Evolutionary conservation across 78 protist species (phyloP), one percentile per base, ranked within the genome.

Genomic region (Acrasis kona): DNA sequence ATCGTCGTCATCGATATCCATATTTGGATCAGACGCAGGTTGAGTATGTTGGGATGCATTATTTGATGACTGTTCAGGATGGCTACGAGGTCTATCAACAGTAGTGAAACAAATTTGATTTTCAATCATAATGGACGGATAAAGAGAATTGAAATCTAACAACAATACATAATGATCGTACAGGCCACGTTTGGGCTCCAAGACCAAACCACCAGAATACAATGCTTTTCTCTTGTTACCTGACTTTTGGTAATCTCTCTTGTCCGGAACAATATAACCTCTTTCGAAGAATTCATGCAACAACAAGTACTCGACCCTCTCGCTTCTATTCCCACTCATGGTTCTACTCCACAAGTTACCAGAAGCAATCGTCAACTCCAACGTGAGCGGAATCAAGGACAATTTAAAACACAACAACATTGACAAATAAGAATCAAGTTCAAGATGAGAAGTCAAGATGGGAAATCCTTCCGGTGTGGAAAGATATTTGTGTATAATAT

Each of bases 121-220:
- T 82, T 96, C 99, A 64, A 81, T 94, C 71, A 98, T 96, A 76
- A 98, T 89, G 27, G 98, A 90, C 65, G 99, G 99, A 77, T 98
- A 98, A 39, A 98, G 92, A 35, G 97, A 92, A 88, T 96, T 96
- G 96, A 98, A 98, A 76, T 98, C 99, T 39, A 98, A 89, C 39
- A 98, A 77, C 40, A 98, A 86, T 8, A 96, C 88, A 82, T 58
- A 90, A 31, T 84, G 77, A 79, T 90, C 95, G 83, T 98, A 96
- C 41, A 91, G 80, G 7, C 96, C 99, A 0, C 57, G 2, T 83
- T 93, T 88, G 12, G 99, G 99, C 65, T 90, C 97, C 10, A 98
- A 79, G 67, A 98, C 98, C 5, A 84, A 67, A 19, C 98, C 99
- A 9, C 98, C 97, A 10, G 66, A 36, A 70, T 88, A 94, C 39